These are phyloP conservation scores for Anthostomella pinea DNA, from an alignment of 2,329 filamentous ascomycete species.

Conservation along the genomic window DNA sequence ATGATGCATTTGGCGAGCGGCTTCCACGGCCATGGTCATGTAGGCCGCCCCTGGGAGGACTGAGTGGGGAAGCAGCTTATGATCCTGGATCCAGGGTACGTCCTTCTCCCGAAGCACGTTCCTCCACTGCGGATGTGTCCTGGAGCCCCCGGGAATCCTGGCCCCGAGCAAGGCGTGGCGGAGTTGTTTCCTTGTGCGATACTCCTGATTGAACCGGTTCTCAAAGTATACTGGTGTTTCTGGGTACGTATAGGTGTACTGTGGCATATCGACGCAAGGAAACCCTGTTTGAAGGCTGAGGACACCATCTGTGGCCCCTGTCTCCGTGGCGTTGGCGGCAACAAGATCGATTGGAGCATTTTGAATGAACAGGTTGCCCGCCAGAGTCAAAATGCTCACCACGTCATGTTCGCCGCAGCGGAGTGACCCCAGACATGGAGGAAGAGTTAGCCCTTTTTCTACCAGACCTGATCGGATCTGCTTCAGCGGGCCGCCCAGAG, in stretches of 20 bases:
- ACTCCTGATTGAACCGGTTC: constrained; percentile 5
- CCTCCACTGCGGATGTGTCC: constrained; percentile 2
- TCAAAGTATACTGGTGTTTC: constrained; percentile 3
- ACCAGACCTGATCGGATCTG: constrained; percentile 5
- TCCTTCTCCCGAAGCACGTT: constrained; percentile 8
- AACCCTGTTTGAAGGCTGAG: neutral
- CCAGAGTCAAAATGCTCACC: constrained; percentile 1
- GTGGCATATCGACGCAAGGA: constrained; percentile 3
- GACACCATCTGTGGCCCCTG: neutral
- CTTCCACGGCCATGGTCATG: constrained; percentile 9
- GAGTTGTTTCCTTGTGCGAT: neutral
- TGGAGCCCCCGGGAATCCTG: neutral
- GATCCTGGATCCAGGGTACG: constrained; percentile 4
- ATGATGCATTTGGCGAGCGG: constrained; percentile 5
- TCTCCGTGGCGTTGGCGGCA: constrained; percentile 4
- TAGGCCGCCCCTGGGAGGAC: constrained; percentile 7
- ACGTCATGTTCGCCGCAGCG: constrained; percentile 3
- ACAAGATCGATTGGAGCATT: constrained; percentile 4
- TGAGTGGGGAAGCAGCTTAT: constrained; percentile 3
- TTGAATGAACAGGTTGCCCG: constrained; percentile 1
- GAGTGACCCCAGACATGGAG: constrained; percentile 1
- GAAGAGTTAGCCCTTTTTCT: neutral
- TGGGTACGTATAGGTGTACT: constrained; percentile 6
- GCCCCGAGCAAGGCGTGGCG: constrained; percentile 5
- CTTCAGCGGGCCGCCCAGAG: constrained; percentile 2